These are phyloP conservation scores for Cymbopogon citratus DNA, from an alignment of 176 grass and related monocot genomes.

Conservation along the genomic window DNA sequence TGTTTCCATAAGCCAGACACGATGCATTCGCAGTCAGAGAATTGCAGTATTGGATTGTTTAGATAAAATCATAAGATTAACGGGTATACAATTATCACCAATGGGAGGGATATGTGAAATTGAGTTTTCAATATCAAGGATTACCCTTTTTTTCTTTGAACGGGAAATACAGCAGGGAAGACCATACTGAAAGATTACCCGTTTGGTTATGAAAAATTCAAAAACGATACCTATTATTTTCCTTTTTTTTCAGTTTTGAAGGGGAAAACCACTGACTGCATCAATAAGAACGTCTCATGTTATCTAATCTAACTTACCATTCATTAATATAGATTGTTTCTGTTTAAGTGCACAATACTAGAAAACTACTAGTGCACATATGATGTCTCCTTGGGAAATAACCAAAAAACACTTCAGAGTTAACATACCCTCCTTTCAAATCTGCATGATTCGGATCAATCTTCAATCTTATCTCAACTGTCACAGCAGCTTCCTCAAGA, in stretches of 20 bases:
- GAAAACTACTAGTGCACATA: neutral
- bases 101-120: neutral
- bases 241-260: neutral
- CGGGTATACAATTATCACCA: neutral
- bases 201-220: neutral
- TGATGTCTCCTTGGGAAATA: neutral
- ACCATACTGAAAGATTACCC: neutral
- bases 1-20: neutral
- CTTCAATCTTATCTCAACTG: conserved; percentile 79
- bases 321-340: neutral
- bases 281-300: neutral
- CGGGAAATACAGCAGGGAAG: no score
- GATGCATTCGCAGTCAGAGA: neutral
- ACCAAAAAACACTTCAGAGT: neutral
- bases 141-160: no score
- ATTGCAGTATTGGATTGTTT: neutral
- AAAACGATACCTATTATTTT: neutral
- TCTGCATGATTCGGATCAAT: conserved; percentile 89
- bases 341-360: neutral
- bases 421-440: conserved; percentile 79
- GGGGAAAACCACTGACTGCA: neutral
- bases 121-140: neutral
- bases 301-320: neutral
- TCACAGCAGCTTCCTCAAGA: conserved; percentile 72
- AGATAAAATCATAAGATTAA: neutral